phyloP scores from a whole-genome alignment of 495 filamentous ascomycete genomes.

The Hyaloscypha finlandica region DNA sequence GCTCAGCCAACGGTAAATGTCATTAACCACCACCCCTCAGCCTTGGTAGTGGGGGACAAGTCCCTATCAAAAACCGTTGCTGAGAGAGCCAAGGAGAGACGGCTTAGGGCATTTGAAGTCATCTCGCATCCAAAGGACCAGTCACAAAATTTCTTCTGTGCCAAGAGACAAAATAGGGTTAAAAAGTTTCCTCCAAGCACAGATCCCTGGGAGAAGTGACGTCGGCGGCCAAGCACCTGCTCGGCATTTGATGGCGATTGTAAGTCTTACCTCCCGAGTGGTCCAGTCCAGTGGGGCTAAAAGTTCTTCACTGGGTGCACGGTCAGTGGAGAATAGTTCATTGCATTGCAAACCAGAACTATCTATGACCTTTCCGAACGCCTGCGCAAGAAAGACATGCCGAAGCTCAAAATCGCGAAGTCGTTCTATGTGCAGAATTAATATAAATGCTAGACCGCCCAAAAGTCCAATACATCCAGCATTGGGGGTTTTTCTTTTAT shows the following conservation, averaged over 20 bases:
- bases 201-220: too few species aligned
- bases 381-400: neutral
- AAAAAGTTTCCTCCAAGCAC: too few species aligned
- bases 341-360: slow-evolving; percentile 9
- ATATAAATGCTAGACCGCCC: slow-evolving; percentile 10
- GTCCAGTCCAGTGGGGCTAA: neutral
- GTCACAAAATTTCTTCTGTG: too few species aligned
- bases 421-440: slow-evolving; percentile 2
- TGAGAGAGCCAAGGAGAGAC: too few species aligned
- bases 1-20: too few species aligned
- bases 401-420: neutral
- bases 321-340: neutral
- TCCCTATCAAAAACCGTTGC: too few species aligned
- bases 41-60: slow-evolving; percentile 36
- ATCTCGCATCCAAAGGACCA: too few species aligned
- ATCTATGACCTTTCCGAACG: slow-evolving; percentile 16
- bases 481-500: neutral
- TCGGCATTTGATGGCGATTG: neutral
- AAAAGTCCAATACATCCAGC: neutral
- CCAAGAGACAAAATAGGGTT: too few species aligned
- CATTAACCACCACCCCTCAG: too few species aligned
- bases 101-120: too few species aligned
- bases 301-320: neutral
- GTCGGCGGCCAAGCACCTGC: neutral
- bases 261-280: neutral